phyloP scores from a whole-genome alignment of 2,329 filamentous ascomycete genomes.

The Akanthomyces dipterigenus region DNA sequence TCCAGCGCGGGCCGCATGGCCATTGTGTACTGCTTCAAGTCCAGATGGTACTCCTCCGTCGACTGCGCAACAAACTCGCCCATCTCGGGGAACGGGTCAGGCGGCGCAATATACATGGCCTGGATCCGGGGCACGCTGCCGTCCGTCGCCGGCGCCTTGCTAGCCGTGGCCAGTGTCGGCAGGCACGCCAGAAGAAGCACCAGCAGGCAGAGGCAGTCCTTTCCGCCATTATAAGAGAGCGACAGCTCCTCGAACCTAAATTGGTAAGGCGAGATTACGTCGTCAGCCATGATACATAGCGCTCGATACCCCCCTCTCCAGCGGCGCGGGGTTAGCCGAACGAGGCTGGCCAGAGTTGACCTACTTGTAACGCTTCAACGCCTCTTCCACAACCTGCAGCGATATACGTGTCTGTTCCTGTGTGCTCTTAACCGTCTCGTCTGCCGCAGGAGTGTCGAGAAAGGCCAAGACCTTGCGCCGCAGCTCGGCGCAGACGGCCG shows the following conservation, averaged over 20 bases:
- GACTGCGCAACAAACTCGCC: constrained; percentile 73
- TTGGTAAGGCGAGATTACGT: not conserved
- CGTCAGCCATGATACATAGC: not conserved
- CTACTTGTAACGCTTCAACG: constrained; percentile 69
- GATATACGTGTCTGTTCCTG: constrained; percentile 70
- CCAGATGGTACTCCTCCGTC: constrained; percentile 63
- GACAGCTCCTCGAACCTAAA: constrained; percentile 68
- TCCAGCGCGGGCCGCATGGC: constrained; percentile 78
- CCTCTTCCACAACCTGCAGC: constrained; percentile 66
- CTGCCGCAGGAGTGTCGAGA: constrained; percentile 6
- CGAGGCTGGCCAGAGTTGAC: constrained; percentile 21
- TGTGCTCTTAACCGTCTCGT: constrained; percentile 4
- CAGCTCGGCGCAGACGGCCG: constrained; percentile 7
- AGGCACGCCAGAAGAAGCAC: constrained; percentile 72
- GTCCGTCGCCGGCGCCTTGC: constrained; percentile 11
- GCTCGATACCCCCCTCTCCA: not conserved
- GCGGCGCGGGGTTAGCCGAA: constrained; percentile 2
- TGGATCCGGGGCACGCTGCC: constrained; percentile 42
- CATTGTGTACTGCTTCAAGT: constrained; percentile 65
- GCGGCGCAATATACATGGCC: constrained; percentile 82
- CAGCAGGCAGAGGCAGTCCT: constrained; percentile 91
- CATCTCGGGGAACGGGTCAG: constrained; percentile 78
- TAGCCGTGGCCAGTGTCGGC: constrained; percentile 22
- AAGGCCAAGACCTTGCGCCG: constrained; percentile 13
- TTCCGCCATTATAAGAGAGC: constrained; percentile 94